Evolutionary conservation across 148 eudicot species (phyloP).

Genomic region (Polygonum aviculare): DNA sequence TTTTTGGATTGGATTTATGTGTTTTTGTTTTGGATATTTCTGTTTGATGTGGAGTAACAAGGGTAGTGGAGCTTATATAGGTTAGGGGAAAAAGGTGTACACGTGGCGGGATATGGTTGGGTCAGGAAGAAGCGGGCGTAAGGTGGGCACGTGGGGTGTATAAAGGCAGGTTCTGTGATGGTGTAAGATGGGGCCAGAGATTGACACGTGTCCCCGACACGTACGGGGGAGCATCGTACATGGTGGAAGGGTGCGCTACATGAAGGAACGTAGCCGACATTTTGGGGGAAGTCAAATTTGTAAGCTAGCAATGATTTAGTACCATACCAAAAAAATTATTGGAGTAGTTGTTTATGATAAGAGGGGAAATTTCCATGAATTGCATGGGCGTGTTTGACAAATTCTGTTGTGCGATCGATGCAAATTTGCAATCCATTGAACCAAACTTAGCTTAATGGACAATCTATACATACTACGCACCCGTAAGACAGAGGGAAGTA

Average conservation of each 20-base stretch:
- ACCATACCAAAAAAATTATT: neutral
- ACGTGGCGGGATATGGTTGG: conserved; percentile 16
- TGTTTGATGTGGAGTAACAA: neutral
- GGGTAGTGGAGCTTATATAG: neutral
- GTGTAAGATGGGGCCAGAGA: neutral
- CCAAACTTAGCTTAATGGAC: too few species aligned
- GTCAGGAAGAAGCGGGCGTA: neutral
- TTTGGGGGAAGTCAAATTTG: neutral
- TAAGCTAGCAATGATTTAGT: neutral
- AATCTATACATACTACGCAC: too few species aligned
- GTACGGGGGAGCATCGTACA: conserved; percentile 15
- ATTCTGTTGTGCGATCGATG: too few species aligned
- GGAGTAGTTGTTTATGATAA: neutral
- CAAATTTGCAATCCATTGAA: too few species aligned
- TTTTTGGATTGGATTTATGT: neutral
- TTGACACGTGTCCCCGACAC: neutral
- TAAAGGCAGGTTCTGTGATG: conserved; percentile 19
- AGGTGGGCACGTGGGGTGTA: conserved; percentile 15
- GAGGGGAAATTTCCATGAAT: neutral
- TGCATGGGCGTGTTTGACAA: too few species aligned
- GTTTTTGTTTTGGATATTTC: neutral
- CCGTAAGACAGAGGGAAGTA: too few species aligned
- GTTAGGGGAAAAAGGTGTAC: conserved; percentile 9
- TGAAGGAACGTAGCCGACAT: conserved; percentile 10
- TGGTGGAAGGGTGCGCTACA: conserved; percentile 11